These are phyloP conservation scores for Sclerotinia nivalis DNA, from an alignment of 2,329 filamentous ascomycete species.

Conservation along the genomic window DNA sequence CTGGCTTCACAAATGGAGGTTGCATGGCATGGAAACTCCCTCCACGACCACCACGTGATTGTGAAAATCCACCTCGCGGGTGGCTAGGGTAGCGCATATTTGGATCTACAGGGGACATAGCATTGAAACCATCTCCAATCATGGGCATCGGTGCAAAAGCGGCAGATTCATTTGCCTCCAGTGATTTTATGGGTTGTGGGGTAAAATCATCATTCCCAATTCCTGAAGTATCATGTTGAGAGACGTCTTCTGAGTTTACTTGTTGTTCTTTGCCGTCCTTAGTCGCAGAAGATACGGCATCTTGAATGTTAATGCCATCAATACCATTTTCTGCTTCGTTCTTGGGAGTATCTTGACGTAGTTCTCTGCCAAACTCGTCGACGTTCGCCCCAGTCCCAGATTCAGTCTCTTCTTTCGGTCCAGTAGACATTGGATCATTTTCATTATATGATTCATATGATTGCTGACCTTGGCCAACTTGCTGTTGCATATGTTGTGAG, in stretches of 20 bases:
- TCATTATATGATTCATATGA: slow-evolving; percentile 38
- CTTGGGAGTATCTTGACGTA: slow-evolving; percentile 35
- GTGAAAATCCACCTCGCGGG: slow-evolving; percentile 35
- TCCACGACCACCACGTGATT: slow-evolving; percentile 42
- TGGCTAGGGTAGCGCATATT: slow-evolving; percentile 35
- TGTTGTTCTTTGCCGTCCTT: slow-evolving; percentile 26
- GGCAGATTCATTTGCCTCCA: slow-evolving; percentile 36
- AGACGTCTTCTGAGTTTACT: slow-evolving; percentile 27
- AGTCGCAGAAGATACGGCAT: slow-evolving; percentile 19
- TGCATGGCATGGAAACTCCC: slow-evolving; percentile 44
- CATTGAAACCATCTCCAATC: slow-evolving; percentile 33
- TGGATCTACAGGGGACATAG: slow-evolving; percentile 24
- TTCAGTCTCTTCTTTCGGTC: slow-evolving; percentile 37
- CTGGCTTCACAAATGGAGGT: slow-evolving; percentile 39
- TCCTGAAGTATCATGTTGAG: slow-evolving; percentile 24
- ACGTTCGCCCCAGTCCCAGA: slow-evolving; percentile 34
- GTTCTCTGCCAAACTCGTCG: slow-evolving; percentile 43
- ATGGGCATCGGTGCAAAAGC: slow-evolving; percentile 62
- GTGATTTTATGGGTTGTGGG: slow-evolving; percentile 40
- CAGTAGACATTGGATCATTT: slow-evolving; percentile 36
- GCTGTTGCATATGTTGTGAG: slow-evolving; percentile 38
- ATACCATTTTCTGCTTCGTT: slow-evolving; percentile 18
- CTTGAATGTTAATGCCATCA: slow-evolving; percentile 12
- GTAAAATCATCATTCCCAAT: slow-evolving; percentile 26
- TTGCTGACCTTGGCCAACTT: slow-evolving; percentile 35